phyloP scores from a whole-genome alignment of 202 grass and related monocot species.

The Eragrostis tef region DNA sequence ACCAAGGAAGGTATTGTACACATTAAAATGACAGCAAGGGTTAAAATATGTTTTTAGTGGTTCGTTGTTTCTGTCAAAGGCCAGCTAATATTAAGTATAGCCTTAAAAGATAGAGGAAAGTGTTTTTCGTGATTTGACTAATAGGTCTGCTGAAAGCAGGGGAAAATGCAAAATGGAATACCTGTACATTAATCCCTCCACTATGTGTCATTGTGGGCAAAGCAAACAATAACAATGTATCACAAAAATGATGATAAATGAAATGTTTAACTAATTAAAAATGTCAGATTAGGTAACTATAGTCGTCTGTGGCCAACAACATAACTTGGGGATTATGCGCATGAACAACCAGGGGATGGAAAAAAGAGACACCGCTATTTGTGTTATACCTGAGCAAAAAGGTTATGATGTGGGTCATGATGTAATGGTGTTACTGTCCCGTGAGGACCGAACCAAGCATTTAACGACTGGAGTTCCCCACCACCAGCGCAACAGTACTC shows the following conservation, averaged over 20 bases:
- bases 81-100: background rate
- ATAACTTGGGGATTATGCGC: slow-evolving; percentile 7
- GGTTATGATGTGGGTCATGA: slow-evolving; percentile 81
- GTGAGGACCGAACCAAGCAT: slow-evolving; percentile 83
- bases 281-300: background rate
- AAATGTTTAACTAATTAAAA: background rate
- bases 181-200: background rate
- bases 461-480: slow-evolving; percentile 68
- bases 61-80: background rate
- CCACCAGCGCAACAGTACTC: slow-evolving; percentile 87
- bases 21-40: background rate
- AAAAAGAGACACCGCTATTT: background rate
- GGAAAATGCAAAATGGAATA: background rate
- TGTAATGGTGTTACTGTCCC: slow-evolving; percentile 83
- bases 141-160: background rate
- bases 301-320: background rate
- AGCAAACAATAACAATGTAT: slow-evolving; percentile 8
- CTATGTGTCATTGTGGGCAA: background rate
- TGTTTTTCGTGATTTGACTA: slow-evolving; percentile 14
- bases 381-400: slow-evolving; percentile 84
- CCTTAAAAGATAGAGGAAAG: background rate
- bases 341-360: background rate
- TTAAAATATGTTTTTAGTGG: background rate
- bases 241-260: background rate
- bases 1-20: background rate